These are phyloP conservation scores for Syncephalastrum racemosum DNA, from an alignment of 371 early-diverging fungal genomes.

Conservation along the genomic window DNA sequence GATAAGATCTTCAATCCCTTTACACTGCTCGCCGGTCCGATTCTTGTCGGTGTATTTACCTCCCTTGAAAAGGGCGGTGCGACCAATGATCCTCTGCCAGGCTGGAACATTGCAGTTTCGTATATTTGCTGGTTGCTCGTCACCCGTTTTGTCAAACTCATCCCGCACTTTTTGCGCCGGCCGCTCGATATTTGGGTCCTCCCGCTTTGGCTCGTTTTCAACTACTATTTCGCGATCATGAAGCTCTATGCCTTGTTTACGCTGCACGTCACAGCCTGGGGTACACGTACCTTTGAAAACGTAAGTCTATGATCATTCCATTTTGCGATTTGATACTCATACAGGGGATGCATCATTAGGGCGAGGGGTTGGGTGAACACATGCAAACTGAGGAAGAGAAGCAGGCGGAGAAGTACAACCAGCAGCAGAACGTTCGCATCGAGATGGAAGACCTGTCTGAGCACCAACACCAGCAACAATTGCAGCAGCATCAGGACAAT, in stretches of 20 bases:
- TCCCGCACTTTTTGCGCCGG: constrained; percentile 59
- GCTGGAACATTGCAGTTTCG: constrained; percentile 56
- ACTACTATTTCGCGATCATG: constrained; percentile 67
- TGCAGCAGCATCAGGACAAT: constrained; percentile 3
- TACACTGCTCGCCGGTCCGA: constrained; percentile 67
- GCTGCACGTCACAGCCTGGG: constrained; percentile 67
- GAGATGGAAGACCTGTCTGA: constrained; percentile 3
- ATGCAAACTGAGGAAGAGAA: constrained; percentile 10
- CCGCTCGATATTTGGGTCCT: constrained; percentile 61
- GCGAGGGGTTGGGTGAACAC: constrained; percentile 14
- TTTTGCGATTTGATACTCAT: background rate
- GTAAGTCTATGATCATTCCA: constrained; percentile 4
- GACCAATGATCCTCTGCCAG: constrained; percentile 20
- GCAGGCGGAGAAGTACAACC: too few relatives aligned
- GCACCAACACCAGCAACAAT: constrained; percentile 1
- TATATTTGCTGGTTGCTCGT: constrained; percentile 62
- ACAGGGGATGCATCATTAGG: constrained; percentile 2
- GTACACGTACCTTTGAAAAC: constrained; percentile 42
- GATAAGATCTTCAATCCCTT: constrained; percentile 75
- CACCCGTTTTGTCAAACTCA: constrained; percentile 59
- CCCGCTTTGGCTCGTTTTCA: constrained; percentile 64
- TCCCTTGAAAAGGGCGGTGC: constrained; percentile 14
- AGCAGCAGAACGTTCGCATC: background rate
- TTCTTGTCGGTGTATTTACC: constrained; percentile 50
- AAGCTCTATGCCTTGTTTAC: constrained; percentile 62